phyloP scores from a whole-genome alignment of 768 basidiomycete genomes.

The Chiua virens region DNA sequence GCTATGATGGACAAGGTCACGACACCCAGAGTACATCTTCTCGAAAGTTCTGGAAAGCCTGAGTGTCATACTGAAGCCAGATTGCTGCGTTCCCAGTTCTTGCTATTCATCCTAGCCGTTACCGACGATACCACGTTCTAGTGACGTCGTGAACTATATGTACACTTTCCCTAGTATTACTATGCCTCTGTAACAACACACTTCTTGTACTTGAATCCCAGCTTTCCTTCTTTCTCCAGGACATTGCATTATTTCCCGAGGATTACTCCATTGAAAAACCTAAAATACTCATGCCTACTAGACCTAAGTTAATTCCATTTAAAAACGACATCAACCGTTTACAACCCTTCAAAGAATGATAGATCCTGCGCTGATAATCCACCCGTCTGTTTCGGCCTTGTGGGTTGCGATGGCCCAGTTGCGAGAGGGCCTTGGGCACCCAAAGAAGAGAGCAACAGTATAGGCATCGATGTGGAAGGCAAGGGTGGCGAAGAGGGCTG shows the following conservation, averaged over 20 bases:
- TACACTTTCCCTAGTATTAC: not conserved
- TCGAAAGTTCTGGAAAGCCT: slow-evolving; percentile 16
- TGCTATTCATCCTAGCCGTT: not conserved
- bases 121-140: slow-evolving; percentile 5
- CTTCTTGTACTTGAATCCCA: no score
- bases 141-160: not conserved
- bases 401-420: slow-evolving; percentile 5
- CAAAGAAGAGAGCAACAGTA: slow-evolving; percentile 16
- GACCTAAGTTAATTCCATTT: not conserved
- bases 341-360: slow-evolving; percentile 83
- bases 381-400: slow-evolving; percentile 36
- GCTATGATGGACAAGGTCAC: slow-evolving; percentile 1
- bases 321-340: slow-evolving; percentile 4
- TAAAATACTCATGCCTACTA: not conserved
- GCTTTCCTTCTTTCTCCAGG: not conserved
- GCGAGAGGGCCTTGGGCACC: slow-evolving; percentile 6
- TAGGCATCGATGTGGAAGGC: slow-evolving; percentile 16
- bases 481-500: slow-evolving; percentile 19
- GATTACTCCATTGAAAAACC: not conserved
- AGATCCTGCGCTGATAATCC: slow-evolving; percentile 82
- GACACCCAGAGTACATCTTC: slow-evolving; percentile 7
- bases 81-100: not conserved
- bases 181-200: no score
- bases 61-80: not conserved
- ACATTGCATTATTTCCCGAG: not conserved